These are phyloP conservation scores for Cladorrhinum sp. DNA, from an alignment of 2,329 filamentous ascomycete genomes.

Conservation along the genomic window DNA sequence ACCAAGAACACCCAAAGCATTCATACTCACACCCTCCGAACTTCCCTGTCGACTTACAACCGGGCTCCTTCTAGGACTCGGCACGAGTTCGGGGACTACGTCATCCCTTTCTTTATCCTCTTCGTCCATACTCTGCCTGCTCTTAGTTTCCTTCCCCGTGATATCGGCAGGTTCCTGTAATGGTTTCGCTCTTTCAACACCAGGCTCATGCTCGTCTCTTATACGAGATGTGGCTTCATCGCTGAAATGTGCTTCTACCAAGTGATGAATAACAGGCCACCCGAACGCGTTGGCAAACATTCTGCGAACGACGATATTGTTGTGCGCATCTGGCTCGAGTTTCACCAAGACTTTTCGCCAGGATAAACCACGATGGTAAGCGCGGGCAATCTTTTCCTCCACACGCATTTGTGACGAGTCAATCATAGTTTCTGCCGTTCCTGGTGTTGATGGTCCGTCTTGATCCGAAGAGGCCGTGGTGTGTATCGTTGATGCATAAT, in stretches of 20 bases:
- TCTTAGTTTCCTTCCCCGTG: conserved; percentile 64
- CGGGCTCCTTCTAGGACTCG: not conserved
- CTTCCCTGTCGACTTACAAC: not conserved
- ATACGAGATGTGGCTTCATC: conserved; percentile 65
- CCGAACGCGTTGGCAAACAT: conserved; percentile 98
- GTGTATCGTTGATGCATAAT: conserved; percentile 32
- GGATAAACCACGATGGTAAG: conserved; percentile 85
- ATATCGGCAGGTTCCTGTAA: conserved; percentile 53
- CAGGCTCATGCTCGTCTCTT: conserved; percentile 64
- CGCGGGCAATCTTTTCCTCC: conserved; percentile 95
- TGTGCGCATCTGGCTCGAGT: conserved; percentile 94
- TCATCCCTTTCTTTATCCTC: conserved; percentile 2
- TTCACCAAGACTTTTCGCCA: conserved; percentile 98
- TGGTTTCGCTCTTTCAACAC: conserved; percentile 66
- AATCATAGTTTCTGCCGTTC: conserved; percentile 40
- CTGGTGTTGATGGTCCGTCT: not conserved
- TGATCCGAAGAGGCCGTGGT: conserved; percentile 46
- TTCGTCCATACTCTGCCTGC: conserved; percentile 35
- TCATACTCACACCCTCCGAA: conserved; percentile 1
- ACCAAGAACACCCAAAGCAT: conserved; percentile 9
- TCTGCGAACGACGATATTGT: conserved; percentile 94
- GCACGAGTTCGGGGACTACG: conserved; percentile 3
- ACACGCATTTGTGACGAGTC: conserved; percentile 76
- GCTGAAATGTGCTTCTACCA: conserved; percentile 91
- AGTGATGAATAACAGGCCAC: conserved; percentile 93